Conservation (phyloP, 768 basidiomycete species). For the Porphyrellus cyaneotinctus region DNA sequence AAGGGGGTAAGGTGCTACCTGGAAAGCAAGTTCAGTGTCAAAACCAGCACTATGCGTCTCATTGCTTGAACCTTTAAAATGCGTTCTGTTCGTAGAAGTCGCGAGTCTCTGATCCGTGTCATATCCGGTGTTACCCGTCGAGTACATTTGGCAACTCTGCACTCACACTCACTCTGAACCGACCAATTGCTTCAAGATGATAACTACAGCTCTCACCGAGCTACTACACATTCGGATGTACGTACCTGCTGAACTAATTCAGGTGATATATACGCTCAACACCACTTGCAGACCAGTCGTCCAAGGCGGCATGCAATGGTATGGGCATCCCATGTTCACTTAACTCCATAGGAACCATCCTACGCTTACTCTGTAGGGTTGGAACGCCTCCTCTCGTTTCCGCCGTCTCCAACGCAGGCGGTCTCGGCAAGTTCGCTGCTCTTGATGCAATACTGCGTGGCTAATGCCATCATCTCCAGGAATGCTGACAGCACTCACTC, state of each 20-base stretch:
- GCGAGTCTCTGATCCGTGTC: too few relatives aligned
- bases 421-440: conserved; percentile 49
- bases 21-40: neutral
- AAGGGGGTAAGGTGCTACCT: conserved; percentile 25
- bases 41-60: too few relatives aligned
- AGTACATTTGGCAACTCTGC: too few relatives aligned
- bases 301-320: conserved; percentile 94
- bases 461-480: conserved; percentile 38
- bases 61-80: conserved; percentile 32
- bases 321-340: conserved; percentile 4
- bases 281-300: conserved; percentile 57
- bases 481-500: conserved; percentile 83
- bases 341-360: neutral
- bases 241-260: conserved; percentile 20
- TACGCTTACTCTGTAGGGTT: conserved; percentile 49
- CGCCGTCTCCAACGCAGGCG: conserved; percentile 80
- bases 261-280: neutral
- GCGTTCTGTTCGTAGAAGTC: too few relatives aligned
- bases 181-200: conserved; percentile 25
- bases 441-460: neutral
- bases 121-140: too few relatives aligned
- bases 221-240: conserved; percentile 65
- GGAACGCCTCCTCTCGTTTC: conserved; percentile 70
- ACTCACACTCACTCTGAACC: too few relatives aligned
- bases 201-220: conserved; percentile 57